Conservation (phyloP, 2,329 filamentous ascomycete genomes). For the Scedosporium boydii region DNA sequence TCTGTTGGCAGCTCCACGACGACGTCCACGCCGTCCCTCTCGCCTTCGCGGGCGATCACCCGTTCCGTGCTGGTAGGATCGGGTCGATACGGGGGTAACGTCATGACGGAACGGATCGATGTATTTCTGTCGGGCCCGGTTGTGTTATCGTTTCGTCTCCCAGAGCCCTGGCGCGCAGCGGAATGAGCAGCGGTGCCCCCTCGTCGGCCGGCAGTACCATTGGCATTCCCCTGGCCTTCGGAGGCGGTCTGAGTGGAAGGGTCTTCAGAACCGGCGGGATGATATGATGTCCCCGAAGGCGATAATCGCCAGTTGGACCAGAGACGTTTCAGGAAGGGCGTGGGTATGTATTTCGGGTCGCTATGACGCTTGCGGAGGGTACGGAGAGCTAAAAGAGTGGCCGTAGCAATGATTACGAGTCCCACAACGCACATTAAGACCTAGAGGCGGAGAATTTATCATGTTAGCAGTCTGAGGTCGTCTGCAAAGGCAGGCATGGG, state of each 20-base stretch:
- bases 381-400: not conserved
- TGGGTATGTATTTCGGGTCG: constrained; percentile 41
- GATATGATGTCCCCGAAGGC: constrained; percentile 13
- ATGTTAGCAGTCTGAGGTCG: not conserved
- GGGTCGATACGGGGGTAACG: constrained; percentile 73
- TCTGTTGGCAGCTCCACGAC: constrained; percentile 76
- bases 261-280: constrained; percentile 21
- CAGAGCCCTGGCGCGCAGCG: not conserved
- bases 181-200: not conserved
- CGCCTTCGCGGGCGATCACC: constrained; percentile 79
- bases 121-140: constrained; percentile 64
- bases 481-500: not conserved
- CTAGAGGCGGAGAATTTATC: not conserved
- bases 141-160: not conserved
- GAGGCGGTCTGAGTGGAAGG: constrained; percentile 9
- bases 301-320: constrained; percentile 37
- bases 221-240: not conserved
- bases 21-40: constrained; percentile 82
- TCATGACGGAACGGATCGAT: constrained; percentile 88
- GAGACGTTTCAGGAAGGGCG: constrained; percentile 35
- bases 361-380: constrained; percentile 22
- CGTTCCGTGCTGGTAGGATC: constrained; percentile 67
- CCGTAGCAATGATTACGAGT: not conserved
- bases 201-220: no score
- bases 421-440: not conserved